Conservation (phyloP, 768 basidiomycete species). For the Psilocybe azurescens region DNA sequence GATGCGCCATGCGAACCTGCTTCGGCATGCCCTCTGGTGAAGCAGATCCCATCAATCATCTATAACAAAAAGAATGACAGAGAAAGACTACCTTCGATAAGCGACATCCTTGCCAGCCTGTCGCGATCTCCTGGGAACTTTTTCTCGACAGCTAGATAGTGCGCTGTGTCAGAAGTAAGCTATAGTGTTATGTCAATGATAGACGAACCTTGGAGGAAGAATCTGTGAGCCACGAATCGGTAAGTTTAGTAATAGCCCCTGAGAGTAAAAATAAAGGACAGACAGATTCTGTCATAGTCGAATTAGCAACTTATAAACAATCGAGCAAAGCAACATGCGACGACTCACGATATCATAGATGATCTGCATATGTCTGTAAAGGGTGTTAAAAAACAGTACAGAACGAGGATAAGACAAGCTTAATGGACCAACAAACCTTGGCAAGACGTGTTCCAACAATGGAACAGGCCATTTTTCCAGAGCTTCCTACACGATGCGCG, state of each 20-base stretch:
- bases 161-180: background rate
- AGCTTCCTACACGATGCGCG: slow-evolving; percentile 58
- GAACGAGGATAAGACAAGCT: too few relatives aligned
- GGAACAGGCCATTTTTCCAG: slow-evolving; percentile 94
- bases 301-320: slow-evolving; percentile 5
- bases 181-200: background rate
- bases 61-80: background rate
- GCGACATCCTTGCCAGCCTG: slow-evolving; percentile 81
- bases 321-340: background rate
- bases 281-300: slow-evolving; percentile 52
- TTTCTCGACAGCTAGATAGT: slow-evolving; percentile 73
- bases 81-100: slow-evolving; percentile 76
- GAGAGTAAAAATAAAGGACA: slow-evolving; percentile 19
- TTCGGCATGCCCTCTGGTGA: slow-evolving; percentile 82
- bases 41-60: background rate
- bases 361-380: slow-evolving; percentile 82
- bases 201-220: slow-evolving; percentile 71
- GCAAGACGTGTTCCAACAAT: slow-evolving; percentile 83
- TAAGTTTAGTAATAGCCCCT: background rate
- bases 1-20: slow-evolving; percentile 88
- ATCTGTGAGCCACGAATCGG: slow-evolving; percentile 33
- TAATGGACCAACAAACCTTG: slow-evolving; percentile 50
- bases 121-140: slow-evolving; percentile 90
- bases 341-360: slow-evolving; percentile 81
- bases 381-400: background rate